These are phyloP conservation scores for Vaccinium myrtillus DNA, from an alignment of 148 eudicot genomes.

Conservation along the genomic window DNA sequence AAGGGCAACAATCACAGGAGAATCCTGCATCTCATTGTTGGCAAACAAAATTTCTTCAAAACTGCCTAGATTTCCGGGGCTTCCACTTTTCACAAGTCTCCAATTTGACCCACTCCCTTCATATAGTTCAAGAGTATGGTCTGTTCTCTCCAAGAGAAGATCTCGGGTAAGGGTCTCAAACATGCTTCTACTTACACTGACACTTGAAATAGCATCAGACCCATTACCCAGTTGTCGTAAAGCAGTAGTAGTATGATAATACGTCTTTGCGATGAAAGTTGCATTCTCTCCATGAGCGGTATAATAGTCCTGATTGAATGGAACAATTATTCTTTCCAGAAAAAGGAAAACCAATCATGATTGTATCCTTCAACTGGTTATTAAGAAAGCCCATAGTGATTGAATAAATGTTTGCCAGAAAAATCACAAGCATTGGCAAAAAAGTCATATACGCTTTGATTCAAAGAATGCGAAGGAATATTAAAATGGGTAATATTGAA, in stretches of 20 bases:
- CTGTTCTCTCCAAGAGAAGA: constrained; percentile 91
- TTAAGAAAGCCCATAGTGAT: not conserved
- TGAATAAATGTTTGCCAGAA: not conserved
- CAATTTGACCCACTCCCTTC: constrained; percentile 91
- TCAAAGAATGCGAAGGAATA: not conserved
- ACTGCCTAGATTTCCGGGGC: constrained; percentile 92
- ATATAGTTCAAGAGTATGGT: constrained; percentile 83
- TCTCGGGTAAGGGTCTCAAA: constrained; percentile 87
- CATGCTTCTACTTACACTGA: constrained; percentile 84
- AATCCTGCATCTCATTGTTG: constrained; percentile 96
- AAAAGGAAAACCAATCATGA: not conserved
- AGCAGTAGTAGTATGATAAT: constrained; percentile 92
- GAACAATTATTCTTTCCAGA: constrained; percentile 2
- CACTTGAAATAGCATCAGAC: constrained; percentile 74
- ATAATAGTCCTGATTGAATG: constrained; percentile 67
- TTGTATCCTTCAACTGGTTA: not conserved
- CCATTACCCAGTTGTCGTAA: constrained; percentile 84
- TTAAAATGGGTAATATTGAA: not conserved
- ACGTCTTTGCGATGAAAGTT: constrained; percentile 77
- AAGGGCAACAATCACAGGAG: constrained; percentile 85
- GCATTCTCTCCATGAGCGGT: constrained; percentile 96
- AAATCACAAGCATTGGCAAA: not conserved
- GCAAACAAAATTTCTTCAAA: constrained; percentile 94
- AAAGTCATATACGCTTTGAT: not conserved
- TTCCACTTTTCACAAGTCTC: constrained; percentile 83